Evolutionary conservation across 2,329 filamentous ascomycete species (phyloP).

Genomic region (Ophiognomonia clavigignenti-juglandacearum): DNA sequence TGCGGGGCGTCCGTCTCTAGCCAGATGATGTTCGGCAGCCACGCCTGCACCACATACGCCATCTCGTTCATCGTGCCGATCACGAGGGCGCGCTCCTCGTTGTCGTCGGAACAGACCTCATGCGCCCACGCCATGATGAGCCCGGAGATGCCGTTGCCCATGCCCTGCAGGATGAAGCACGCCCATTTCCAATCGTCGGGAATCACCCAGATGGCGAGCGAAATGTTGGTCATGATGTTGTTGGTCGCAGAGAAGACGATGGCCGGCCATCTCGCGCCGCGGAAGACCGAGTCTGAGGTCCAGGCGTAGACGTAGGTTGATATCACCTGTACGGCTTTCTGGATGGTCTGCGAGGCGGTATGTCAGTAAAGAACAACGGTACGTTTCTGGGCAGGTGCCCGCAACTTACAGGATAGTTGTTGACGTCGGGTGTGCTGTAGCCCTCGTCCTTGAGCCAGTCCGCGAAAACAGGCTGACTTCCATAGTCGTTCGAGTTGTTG

Average conservation of each 20-base stretch:
- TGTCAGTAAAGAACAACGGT: background rate
- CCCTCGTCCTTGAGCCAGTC: conserved; percentile 41
- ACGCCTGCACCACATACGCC: conserved; percentile 65
- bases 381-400: background rate
- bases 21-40: conserved; percentile 64
- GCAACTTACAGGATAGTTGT: conserved; percentile 48
- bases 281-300: conserved; percentile 57
- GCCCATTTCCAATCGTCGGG: conserved; percentile 57
- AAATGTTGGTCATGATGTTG: conserved; percentile 35
- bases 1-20: conserved; percentile 56
- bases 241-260: conserved; percentile 51
- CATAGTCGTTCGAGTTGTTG: conserved; percentile 50
- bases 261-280: conserved; percentile 57
- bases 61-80: conserved; percentile 64
- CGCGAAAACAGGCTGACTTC: conserved; percentile 50
- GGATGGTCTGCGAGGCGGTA: conserved; percentile 47
- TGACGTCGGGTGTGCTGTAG: conserved; percentile 37
- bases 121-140: conserved; percentile 45
- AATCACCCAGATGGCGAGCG: conserved; percentile 39
- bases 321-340: conserved; percentile 47
- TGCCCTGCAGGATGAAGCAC: conserved; percentile 52
- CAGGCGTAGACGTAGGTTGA: conserved; percentile 61
- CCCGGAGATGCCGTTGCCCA: conserved; percentile 44
- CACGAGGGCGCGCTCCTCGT: conserved; percentile 63
- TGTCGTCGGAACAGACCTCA: conserved; percentile 44